A percentile compares a stretch with the other conserved stretches of the same genome.
phyloP scores from a whole-genome alignment of 169 alveolate species.

The Ichthyophthirius multifiliis region DNA sequence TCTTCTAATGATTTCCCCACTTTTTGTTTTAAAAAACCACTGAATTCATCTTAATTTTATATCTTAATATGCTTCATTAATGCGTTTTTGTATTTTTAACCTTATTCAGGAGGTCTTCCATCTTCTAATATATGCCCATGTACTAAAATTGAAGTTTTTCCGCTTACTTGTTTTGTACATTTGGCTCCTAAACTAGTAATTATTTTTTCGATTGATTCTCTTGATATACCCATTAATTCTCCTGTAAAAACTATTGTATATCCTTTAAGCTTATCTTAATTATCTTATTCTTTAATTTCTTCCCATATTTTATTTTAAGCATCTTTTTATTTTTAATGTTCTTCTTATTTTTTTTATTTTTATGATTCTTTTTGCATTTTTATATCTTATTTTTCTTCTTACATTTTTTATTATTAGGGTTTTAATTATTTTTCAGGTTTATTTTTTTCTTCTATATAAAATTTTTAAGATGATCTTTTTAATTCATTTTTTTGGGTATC shows the following conservation, averaged over 20 bases:
- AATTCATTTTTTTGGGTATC: no score
- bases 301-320: no score
- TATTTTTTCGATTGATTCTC: background rate
- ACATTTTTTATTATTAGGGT: no score
- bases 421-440: no score
- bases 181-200: constrained; percentile 16
- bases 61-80: constrained; percentile 16
- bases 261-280: background rate
- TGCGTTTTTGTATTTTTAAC: constrained; percentile 18
- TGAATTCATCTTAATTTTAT: constrained; percentile 5
- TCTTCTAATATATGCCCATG: constrained; percentile 21
- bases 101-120: constrained; percentile 30
- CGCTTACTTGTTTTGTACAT: constrained; percentile 13
- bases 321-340: no score
- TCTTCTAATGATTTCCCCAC: constrained; percentile 3
- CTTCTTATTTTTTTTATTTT: no score
- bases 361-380: no score
- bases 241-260: background rate
- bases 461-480: no score
- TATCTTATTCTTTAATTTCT: background rate
- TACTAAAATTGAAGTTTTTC: constrained; percentile 14
- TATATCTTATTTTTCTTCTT: no score
- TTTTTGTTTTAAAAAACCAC: background rate
- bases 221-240: background rate
- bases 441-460: no score